Evolutionary conservation across 2,329 filamentous ascomycete genomes (phyloP), one percentile per base, ranked within the genome.

Genomic region (Trichoderma polysporum): DNA sequence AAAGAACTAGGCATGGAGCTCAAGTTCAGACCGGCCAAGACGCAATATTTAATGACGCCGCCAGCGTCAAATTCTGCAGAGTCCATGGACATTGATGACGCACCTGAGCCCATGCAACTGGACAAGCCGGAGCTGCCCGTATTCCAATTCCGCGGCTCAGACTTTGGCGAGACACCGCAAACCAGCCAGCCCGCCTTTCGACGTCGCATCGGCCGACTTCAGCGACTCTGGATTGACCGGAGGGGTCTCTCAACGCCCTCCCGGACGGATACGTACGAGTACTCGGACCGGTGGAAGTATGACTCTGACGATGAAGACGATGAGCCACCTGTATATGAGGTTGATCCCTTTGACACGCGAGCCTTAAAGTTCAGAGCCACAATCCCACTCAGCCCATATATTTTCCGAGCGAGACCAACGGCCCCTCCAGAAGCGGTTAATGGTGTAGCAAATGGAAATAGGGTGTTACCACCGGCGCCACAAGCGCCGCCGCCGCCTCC

Each of bases 251-350:
- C 77, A 50, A 85, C 82, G 60, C 80, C 82, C 68, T 81, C 78
- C 75, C 81, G 79, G 76, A 78, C 77, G 74, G 79, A 84, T 45
- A 73, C 76, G 52, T 76, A 78, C 27, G 76, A 83, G 58, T 79
- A 84, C 66, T 81, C 79, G 29, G 91, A 94, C 75, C 86, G 89
- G 69, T 97, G 91, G 86, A 96, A 93, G 79, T 97, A 92, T 79
- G 92, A 96, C 74, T 89, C 90, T 29, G 92, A 97, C 73, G 92
- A 93, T 69, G 92, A 94, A 70, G 92, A 96, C 54, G 91, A 94
- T 61, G 91, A 93, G 66, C 87, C 89, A 65, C 84, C 90, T 27
- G 83, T 89, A 68, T 93, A 93, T 81, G 86, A 90, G 65, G 85
- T 94, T 67, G 93, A 97, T 75, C 91, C 90, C 41, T 89, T 85